Percentiles rank a stretch among this genome's conserved stretches.
These are phyloP conservation scores for Lophiotrema nucula DNA, from an alignment of 495 filamentous ascomycete genomes.

Conservation along the genomic window DNA sequence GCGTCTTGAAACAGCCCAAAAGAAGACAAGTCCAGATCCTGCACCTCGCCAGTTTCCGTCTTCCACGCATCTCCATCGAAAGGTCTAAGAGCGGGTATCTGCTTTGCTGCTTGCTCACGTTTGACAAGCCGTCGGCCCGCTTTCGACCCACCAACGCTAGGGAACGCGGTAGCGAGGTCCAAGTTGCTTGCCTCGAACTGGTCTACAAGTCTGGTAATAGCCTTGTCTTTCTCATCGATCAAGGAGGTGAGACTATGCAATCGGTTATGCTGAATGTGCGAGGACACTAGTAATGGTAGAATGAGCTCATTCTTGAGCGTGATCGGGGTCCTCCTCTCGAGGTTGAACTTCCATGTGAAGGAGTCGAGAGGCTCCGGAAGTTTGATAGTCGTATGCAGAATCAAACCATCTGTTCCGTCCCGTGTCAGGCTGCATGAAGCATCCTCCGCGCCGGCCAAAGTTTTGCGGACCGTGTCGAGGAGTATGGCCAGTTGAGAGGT, in stretches of 20 bases:
- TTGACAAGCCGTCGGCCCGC: conserved; percentile 45
- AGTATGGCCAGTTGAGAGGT: conserved; percentile 67
- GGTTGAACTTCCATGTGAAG: conserved; percentile 65
- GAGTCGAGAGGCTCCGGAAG: conserved; percentile 67
- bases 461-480: conserved; percentile 66
- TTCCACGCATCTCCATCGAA: conserved; percentile 55
- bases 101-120: conserved; percentile 48
- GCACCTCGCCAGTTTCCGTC: conserved; percentile 31
- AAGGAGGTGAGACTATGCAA: conserved; percentile 55
- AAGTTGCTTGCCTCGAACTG: conserved; percentile 69
- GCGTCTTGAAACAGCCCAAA: conserved; percentile 28
- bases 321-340: conserved; percentile 56
- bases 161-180: conserved; percentile 70
- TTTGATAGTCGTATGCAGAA: conserved; percentile 56
- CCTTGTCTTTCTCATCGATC: conserved; percentile 73
- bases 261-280: conserved; percentile 51
- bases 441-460: conserved; percentile 50
- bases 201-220: conserved; percentile 73
- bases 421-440: conserved; percentile 40
- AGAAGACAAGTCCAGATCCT: conserved; percentile 26
- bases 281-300: conserved; percentile 65
- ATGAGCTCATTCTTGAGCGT: conserved; percentile 61
- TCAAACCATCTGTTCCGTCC: conserved; percentile 45
- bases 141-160: conserved; percentile 46
- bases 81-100: conserved; percentile 54